Base-by-base conservation (phyloP, 495 filamentous ascomycete genomes). In the Xylaria venustula region DNA sequence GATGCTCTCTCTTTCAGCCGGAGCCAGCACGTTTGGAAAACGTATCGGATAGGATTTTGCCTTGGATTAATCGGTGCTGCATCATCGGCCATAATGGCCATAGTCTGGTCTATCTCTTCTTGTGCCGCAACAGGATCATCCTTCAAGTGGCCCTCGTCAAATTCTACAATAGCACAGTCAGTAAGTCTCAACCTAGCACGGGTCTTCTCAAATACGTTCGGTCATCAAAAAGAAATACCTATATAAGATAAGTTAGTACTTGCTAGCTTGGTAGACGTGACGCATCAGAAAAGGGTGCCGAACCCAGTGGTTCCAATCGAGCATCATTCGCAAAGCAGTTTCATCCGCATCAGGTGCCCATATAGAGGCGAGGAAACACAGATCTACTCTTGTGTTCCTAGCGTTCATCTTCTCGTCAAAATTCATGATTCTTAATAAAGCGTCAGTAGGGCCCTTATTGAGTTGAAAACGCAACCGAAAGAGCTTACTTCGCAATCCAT, bases 261-360 rank as follows among this genome's bases (percentile, higher is more conserved):
- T 40, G 7, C 6, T 40, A 40, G 14, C 3, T 40, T 40, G 7
- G 37, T 40, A 5, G 11, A 40, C 14, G 3, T 40, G 7, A 15
- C 3, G 7, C 14, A 3, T 40, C 14, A 12, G 37, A 3, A 40
- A 40, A 15, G 19, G 32, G 46, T 32, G 22, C 20, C 51, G 23
- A 50, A 62, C 60, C 60, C 60, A 56, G 17, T 62, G 32, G 28
- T 30, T 32, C 44, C 44, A 56, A 51, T 62, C 53, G 26, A 57
- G 52, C 20, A 57, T 41, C 25, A 57, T n/a, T 11, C 53, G 44
- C 8, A 62, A 30, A 3, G 45, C 52, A n/a, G n/a, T n/a, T 51
- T 50, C 60, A 23, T 62, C 52, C 52, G 45, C 44, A n/a, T 34
- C 14, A 7, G 52, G 51, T 20, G 34, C 60, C 52, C 60, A 51